A percentile compares a stretch with the other conserved stretches of the same genome.
These are phyloP conservation scores for Ceratocystis colombiana DNA, from an alignment of 2,329 filamentous ascomycete species.

Conservation along the genomic window DNA sequence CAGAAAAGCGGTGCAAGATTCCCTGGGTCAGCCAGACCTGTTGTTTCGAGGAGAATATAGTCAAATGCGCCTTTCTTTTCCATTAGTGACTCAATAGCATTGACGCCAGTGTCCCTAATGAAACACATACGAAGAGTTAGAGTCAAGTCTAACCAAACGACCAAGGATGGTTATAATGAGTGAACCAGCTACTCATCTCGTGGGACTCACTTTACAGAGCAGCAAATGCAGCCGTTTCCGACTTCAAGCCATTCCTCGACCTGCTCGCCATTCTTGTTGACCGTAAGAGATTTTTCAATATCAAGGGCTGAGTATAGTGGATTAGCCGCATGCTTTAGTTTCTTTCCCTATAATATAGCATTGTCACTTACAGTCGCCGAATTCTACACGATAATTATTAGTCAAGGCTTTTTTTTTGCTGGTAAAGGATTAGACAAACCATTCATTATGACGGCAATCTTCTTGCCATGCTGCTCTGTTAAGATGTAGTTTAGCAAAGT, in stretches of 20 bases:
- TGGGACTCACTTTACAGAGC: constrained; percentile 71
- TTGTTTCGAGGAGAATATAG: constrained; percentile 95
- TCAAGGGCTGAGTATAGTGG: constrained; percentile 56
- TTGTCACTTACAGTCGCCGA: constrained; percentile 59
- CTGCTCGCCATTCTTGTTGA: constrained; percentile 71
- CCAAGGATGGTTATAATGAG: background rate
- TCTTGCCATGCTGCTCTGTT: constrained; percentile 90
- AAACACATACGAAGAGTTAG: background rate
- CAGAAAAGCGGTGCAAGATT: constrained; percentile 95
- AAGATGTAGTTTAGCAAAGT: constrained; percentile 93
- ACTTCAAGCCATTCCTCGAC: constrained; percentile 94
- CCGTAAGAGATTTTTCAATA: constrained; percentile 89
- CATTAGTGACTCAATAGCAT: constrained; percentile 92
- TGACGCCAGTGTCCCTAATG: constrained; percentile 73
- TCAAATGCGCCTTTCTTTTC: constrained; percentile 88
- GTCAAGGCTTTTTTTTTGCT: background rate
- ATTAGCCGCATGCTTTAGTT: constrained; percentile 25
- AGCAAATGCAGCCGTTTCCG: constrained; percentile 95
- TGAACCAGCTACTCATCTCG: no score
- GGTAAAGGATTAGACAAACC: constrained; percentile 37
- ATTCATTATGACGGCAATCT: constrained; percentile 95
- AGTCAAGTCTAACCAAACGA: background rate
- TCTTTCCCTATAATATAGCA: constrained; percentile 13
- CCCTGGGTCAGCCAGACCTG: constrained; percentile 85
- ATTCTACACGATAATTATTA: constrained; percentile 46